Evolutionary conservation across 495 filamentous ascomycete genomes (phyloP).

Genomic region (Penicillium ucsense): DNA sequence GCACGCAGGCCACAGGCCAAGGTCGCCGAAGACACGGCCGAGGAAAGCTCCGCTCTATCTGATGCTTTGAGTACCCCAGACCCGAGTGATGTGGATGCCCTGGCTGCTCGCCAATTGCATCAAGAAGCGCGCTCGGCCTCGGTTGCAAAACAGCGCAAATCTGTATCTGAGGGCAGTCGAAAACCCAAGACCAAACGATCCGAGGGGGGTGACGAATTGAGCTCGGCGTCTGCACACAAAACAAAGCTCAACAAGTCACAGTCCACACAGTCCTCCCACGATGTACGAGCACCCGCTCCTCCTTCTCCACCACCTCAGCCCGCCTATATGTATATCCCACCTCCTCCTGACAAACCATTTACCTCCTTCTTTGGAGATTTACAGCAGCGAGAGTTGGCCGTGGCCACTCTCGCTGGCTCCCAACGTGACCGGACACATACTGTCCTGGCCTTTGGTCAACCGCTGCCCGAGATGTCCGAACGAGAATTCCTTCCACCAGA

Average conservation of each 20-base stretch:
- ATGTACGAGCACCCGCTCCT: not conserved
- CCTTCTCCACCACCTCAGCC: conserved; percentile 45
- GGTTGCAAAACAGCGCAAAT: conserved; percentile 22
- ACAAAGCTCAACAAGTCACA: conserved; percentile 23
- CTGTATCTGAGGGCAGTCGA: conserved; percentile 2
- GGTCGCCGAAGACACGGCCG: conserved; percentile 7
- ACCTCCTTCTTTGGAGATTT: conserved; percentile 75
- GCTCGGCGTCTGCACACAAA: conserved; percentile 9
- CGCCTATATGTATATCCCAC: conserved; percentile 39
- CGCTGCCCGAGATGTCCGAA: conserved; percentile 62
- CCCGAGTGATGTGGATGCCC: conserved; percentile 63
- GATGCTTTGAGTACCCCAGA: conserved; percentile 43
- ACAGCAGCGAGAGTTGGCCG: conserved; percentile 64
- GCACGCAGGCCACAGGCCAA: conserved; percentile 14
- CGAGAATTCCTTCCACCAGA: conserved; percentile 65
- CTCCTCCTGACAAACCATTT: conserved; percentile 54
- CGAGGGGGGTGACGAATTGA: conserved; percentile 1
- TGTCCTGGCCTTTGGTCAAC: conserved; percentile 64
- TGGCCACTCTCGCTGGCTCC: conserved; percentile 41
- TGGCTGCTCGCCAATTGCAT: conserved; percentile 61
- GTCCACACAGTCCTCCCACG: conserved; percentile 4
- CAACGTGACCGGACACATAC: conserved; percentile 33
- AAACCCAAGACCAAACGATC: conserved; percentile 7
- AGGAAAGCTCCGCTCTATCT: conserved; percentile 14
- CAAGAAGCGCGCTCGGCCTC: conserved; percentile 51